These are phyloP conservation scores for Diaporthe sp. DNA, from an alignment of 2,329 filamentous ascomycete species.

Conservation along the genomic window DNA sequence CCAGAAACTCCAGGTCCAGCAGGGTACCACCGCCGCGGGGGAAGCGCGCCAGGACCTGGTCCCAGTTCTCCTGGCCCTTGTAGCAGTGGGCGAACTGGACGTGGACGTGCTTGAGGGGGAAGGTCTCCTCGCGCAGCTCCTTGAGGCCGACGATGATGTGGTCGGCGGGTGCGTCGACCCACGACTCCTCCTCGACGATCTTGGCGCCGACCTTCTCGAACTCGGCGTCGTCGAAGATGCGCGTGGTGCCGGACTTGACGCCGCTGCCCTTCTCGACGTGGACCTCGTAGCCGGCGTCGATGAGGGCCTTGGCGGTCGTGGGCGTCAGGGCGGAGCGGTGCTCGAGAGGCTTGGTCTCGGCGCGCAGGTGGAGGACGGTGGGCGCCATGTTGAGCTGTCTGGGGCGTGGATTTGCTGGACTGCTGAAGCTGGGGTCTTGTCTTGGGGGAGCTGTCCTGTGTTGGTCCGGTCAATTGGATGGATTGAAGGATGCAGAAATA, in stretches of 20 bases:
- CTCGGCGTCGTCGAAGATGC: slow-evolving; percentile 75
- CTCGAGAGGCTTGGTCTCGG: slow-evolving; percentile 72
- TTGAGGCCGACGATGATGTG: slow-evolving; percentile 83
- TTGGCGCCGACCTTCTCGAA: slow-evolving; percentile 74
- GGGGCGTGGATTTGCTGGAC: background rate
- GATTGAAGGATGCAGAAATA: background rate
- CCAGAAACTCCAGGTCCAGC: slow-evolving; percentile 89
- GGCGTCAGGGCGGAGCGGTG: slow-evolving; percentile 64
- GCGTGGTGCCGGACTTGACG: slow-evolving; percentile 63
- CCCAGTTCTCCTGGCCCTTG: slow-evolving; percentile 85
- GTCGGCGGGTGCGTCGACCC: slow-evolving; percentile 76
- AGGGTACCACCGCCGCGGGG: slow-evolving; percentile 82
- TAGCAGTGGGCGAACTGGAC: slow-evolving; percentile 82
- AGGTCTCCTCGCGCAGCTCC: slow-evolving; percentile 80
- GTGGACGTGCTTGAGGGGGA: slow-evolving; percentile 80
- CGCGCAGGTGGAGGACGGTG: slow-evolving; percentile 66
- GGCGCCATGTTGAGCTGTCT: slow-evolving; percentile 48
- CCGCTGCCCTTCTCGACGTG: slow-evolving; percentile 69
- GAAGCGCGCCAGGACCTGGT: slow-evolving; percentile 84
- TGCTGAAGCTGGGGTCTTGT: background rate
- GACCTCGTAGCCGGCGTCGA: slow-evolving; percentile 78
- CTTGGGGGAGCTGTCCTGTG: background rate
- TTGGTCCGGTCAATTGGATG: slow-evolving; percentile 30
- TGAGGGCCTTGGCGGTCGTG: slow-evolving; percentile 63
- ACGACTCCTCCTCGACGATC: slow-evolving; percentile 76